Evolutionary conservation across 768 basidiomycete species (phyloP), one percentile per base, ranked within the genome.

Genomic region (Suillus americanus): DNA sequence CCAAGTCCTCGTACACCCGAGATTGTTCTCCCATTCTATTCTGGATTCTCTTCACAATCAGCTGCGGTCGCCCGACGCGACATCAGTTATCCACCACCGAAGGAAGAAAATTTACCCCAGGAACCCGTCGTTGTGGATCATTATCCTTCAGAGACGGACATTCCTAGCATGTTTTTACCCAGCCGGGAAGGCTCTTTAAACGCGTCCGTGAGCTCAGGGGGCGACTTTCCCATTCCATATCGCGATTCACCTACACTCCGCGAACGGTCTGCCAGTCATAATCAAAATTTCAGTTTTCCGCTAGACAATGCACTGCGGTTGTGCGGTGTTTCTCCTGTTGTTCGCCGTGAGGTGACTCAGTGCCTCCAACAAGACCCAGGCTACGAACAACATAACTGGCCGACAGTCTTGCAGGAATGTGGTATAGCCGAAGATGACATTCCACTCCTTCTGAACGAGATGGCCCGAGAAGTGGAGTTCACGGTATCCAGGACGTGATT

Each of bases 371-470:
- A 64, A 35, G 23, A 66, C 6, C 64, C 35, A 23, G 75, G 73
- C 3, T 75, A 73, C 33, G 75, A 77, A 14, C 70, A 69, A 23
- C 62, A 68, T 2, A 73, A 74, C 61, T 75, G 75, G 75, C 65
- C 71, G 37, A 59, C 60, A 6, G 67, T 68, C 13, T 70, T 75
- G 33, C 67, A 65, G 61, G 68, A 68, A 16, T 73, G 67, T 35
- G 68, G 69, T 25, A 37, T 75, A 57, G 66, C 65, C 28, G 33
- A 55, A 3, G 67, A 67, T 13, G 66, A 67, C 3, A 66, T 66
- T 7, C 65, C 54, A 20, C 63, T 64, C 28, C 55, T 75, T 59
- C 63, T 77, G 33, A 65, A 69, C 25, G 74, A 70, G 62, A 77
- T 75, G 74, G 71, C 64, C 43, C 65, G 62, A 18, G 66, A 75